Percentiles rank a stretch among this genome's conserved stretches.
Conservation (phyloP, 2,329 filamentous ascomycete genomes). For the Diaporthe velutina region DNA sequence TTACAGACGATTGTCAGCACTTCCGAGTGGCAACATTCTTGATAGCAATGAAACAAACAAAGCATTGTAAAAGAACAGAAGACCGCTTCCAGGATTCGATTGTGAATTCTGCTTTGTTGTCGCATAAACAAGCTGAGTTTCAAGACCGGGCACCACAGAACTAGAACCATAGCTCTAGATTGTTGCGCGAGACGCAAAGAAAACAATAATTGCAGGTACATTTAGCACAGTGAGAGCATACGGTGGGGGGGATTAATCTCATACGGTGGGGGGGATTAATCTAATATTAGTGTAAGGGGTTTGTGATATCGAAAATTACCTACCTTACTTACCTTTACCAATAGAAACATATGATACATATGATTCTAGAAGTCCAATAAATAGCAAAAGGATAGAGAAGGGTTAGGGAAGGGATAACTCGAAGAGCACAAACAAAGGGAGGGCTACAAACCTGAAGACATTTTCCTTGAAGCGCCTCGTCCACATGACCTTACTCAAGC, state of each 20-base stretch:
- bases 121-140: neutral
- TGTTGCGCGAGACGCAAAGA: neutral
- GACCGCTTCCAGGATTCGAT: neutral
- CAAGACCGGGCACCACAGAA: neutral
- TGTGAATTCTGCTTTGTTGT: neutral
- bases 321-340: neutral
- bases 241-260: too few relatives aligned
- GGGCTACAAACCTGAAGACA: neutral
- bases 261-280: too few relatives aligned
- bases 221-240: neutral
- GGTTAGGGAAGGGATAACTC: neutral
- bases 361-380: neutral
- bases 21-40: neutral
- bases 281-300: too few relatives aligned
- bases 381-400: neutral
- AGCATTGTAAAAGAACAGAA: neutral
- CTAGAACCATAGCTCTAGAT: too few relatives aligned
- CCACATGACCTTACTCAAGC: too few relatives aligned
- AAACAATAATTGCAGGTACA: neutral
- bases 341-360: neutral
- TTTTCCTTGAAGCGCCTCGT: neutral
- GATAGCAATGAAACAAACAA: neutral
- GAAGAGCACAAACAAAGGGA: neutral
- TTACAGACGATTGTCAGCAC: too few relatives aligned
- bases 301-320: neutral